phyloP scores from a whole-genome alignment of 2,329 filamentous ascomycete genomes.

The Ceratocystis albifundus region DNA sequence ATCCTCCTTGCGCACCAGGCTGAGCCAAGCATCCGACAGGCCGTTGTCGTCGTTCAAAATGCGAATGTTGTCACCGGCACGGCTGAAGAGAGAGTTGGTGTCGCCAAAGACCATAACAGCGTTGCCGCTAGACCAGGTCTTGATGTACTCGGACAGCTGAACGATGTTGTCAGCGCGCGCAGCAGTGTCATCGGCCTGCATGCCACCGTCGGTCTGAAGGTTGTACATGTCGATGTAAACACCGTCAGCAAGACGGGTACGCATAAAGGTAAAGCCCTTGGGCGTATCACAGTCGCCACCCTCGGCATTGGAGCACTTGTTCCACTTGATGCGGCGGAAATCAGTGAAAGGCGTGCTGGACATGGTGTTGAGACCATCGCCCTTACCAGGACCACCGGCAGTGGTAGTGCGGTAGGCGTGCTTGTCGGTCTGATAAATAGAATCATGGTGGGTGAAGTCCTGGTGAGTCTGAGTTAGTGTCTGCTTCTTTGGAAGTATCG shows the following conservation, averaged over 20 bases:
- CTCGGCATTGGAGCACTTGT: slow-evolving; percentile 44
- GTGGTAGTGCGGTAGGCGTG: slow-evolving; percentile 52
- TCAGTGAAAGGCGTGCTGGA: slow-evolving; percentile 47
- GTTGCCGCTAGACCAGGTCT: slow-evolving; percentile 44
- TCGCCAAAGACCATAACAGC: slow-evolving; percentile 54
- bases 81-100: slow-evolving; percentile 54
- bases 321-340: slow-evolving; percentile 48
- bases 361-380: slow-evolving; percentile 53
- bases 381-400: slow-evolving; percentile 50
- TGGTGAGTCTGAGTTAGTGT: slow-evolving; percentile 14
- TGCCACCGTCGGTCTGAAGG: slow-evolving; percentile 53
- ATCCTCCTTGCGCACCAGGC: slow-evolving; percentile 39
- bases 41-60: slow-evolving; percentile 41
- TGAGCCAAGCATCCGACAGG: slow-evolving; percentile 49
- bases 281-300: slow-evolving; percentile 53
- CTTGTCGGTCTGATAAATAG: slow-evolving; percentile 48
- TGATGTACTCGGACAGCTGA: slow-evolving; percentile 49
- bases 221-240: slow-evolving; percentile 55
- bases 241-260: slow-evolving; percentile 35
- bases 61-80: slow-evolving; percentile 43
- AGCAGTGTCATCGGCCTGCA: slow-evolving; percentile 38
- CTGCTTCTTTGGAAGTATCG: neutral
- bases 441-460: slow-evolving; percentile 58
- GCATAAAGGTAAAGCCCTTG: slow-evolving; percentile 60
- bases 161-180: slow-evolving; percentile 49